Evolutionary conservation across 1,284 basidiomycete species (phyloP).

Genomic region (Vanrija pseudolonga): DNA sequence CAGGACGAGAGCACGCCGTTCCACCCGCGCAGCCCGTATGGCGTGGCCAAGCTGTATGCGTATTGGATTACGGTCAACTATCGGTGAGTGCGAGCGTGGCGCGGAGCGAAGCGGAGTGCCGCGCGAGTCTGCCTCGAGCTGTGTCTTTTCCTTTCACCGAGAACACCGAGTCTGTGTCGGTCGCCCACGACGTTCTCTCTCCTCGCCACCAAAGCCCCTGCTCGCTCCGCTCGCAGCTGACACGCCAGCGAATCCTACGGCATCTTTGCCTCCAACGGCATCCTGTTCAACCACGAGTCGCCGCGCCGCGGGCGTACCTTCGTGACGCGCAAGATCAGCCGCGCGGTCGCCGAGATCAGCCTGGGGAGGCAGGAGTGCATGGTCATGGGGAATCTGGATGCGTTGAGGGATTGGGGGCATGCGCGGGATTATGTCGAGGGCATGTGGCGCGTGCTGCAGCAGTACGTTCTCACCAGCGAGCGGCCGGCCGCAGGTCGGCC

Average conservation of each 20-base stretch:
- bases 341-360: conserved; percentile 82
- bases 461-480: no score
- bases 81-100: conserved; percentile 1
- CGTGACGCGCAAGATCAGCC: conserved; percentile 85
- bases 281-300: conserved; percentile 91
- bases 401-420: conserved; percentile 90
- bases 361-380: conserved; percentile 78
- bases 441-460: conserved; percentile 93
- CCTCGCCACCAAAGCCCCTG: no score
- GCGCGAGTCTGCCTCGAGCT: no score
- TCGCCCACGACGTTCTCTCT: no score
- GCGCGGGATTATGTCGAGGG: conserved; percentile 85
- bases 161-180: no score
- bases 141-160: no score
- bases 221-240: no score
- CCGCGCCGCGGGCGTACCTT: conserved; percentile 85
- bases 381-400: conserved; percentile 86
- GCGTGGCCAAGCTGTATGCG: conserved; percentile 73
- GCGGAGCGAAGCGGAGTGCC: not conserved
- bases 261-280: conserved; percentile 80
- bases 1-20: conserved; percentile 90
- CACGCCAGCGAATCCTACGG: conserved; percentile 84
- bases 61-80: conserved; percentile 40
- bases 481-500: no score
- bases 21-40: conserved; percentile 87